phyloP scores from a whole-genome alignment of 768 basidiomycete genomes.

The Paxillus involutus region DNA sequence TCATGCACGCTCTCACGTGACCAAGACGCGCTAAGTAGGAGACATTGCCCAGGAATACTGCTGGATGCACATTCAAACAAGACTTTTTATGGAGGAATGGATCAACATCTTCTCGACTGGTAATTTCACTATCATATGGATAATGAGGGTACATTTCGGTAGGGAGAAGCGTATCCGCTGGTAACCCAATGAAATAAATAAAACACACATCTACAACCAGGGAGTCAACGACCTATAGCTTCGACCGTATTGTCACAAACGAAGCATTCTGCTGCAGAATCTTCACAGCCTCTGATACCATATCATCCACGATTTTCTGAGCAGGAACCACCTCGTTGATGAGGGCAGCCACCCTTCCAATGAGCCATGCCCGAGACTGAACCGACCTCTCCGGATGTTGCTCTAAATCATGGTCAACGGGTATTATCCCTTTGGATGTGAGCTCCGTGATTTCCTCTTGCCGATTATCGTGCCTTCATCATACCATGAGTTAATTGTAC shows the following conservation, averaged over 20 bases:
- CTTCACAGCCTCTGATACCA: conserved; percentile 62
- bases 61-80: too few relatives aligned
- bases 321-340: conserved; percentile 80
- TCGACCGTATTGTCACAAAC: conserved; percentile 44
- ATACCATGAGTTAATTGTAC: not conserved
- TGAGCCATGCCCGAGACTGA: conserved; percentile 69
- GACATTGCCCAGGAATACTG: too few relatives aligned
- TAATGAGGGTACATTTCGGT: too few relatives aligned
- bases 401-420: conserved; percentile 67
- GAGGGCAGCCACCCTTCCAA: conserved; percentile 78
- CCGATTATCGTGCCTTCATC: conserved; percentile 68
- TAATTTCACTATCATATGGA: too few relatives aligned
- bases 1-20: too few relatives aligned
- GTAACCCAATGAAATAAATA: too few relatives aligned
- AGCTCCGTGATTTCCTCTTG: conserved; percentile 81
- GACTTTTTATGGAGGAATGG: too few relatives aligned
- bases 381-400: conserved; percentile 80
- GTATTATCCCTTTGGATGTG: conserved; percentile 81
- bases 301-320: conserved; percentile 77
- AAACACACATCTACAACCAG: too few relatives aligned
- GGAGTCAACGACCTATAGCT: conserved; percentile 37
- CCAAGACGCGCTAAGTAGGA: too few relatives aligned
- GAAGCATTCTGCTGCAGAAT: conserved; percentile 43
- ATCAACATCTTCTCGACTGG: too few relatives aligned
- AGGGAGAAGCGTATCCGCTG: too few relatives aligned